Conservation (phyloP, 257 asterid genomes). For the Anisodus tanguticus region DNA sequence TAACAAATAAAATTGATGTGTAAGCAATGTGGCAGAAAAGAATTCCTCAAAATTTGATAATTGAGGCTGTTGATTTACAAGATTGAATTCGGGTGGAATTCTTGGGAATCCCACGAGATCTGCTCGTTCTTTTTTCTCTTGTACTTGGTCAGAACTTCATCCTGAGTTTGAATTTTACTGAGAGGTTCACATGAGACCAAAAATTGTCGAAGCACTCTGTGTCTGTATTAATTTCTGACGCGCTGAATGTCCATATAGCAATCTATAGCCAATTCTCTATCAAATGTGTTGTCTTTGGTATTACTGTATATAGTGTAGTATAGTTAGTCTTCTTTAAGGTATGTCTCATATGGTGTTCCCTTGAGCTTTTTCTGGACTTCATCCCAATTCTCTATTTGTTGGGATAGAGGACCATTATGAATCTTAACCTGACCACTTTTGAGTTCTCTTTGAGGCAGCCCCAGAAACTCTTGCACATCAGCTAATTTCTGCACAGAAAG, state of each 20-base stretch:
- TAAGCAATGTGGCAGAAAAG: background rate
- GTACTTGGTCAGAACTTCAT: background rate
- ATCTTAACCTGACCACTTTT: slow-evolving; percentile 78
- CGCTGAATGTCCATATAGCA: slow-evolving; percentile 25
- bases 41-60: background rate
- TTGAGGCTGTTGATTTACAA: slow-evolving; percentile 2
- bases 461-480: slow-evolving; percentile 73
- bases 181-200: background rate
- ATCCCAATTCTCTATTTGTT: slow-evolving; percentile 60
- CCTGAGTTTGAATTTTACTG: background rate
- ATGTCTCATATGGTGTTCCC: slow-evolving; percentile 65
- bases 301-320: background rate
- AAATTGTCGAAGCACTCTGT: background rate
- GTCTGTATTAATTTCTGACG: slow-evolving; percentile 25
- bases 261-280: background rate
- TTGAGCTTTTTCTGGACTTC: slow-evolving; percentile 51
- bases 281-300: background rate
- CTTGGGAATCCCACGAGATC: background rate
- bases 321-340: slow-evolving; percentile 42
- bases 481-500: slow-evolving; percentile 57
- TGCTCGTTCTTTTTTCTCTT: background rate
- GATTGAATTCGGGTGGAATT: background rate
- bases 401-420: slow-evolving; percentile 61
- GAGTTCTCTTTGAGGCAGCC: slow-evolving; percentile 64
- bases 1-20: background rate